These are phyloP conservation scores for Leishmania mexicana DNA, from an alignment of 208 protist genomes.

Conservation along the genomic window DNA sequence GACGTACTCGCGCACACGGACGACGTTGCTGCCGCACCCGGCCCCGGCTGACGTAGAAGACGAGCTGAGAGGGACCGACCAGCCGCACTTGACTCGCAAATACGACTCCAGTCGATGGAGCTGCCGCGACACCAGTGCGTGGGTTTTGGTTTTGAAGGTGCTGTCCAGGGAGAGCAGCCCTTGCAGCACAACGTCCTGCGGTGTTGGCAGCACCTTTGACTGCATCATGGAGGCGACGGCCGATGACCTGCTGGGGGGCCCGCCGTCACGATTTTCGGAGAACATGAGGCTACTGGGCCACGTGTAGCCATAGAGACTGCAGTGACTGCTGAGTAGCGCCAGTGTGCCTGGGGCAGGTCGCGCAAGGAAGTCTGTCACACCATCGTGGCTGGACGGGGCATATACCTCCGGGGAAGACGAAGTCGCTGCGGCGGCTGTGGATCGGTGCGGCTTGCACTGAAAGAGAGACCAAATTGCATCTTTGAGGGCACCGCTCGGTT, in stretches of 20 bases:
- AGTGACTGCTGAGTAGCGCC: conserved; percentile 33
- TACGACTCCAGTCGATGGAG: conserved; percentile 64
- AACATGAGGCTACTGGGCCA: conserved; percentile 5
- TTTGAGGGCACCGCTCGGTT: conserved; percentile 23
- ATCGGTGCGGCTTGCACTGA: not conserved
- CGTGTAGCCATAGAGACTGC: conserved; percentile 45
- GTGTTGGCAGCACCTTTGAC: conserved; percentile 15
- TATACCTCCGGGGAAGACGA: too few relatives aligned
- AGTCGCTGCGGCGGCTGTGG: not conserved
- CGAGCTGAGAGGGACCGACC: conserved; percentile 36
- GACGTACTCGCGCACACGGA: conserved; percentile 48
- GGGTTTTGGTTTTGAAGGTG: conserved; percentile 21
- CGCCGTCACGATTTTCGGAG: not conserved
- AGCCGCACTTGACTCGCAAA: conserved; percentile 49
- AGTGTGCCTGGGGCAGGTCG: conserved; percentile 18
- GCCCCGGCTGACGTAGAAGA: not conserved
- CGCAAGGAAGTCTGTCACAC: not conserved
- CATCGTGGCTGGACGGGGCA: not conserved
- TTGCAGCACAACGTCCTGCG: conserved; percentile 33
- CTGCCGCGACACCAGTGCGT: conserved; percentile 17
- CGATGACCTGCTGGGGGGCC: not conserved
- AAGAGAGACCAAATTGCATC: conserved; percentile 37
- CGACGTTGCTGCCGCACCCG: not conserved
- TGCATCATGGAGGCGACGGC: conserved; percentile 13
- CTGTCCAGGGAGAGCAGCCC: conserved; percentile 68